Evolutionary conservation across 768 basidiomycete species (phyloP), one percentile per base, ranked within the genome.

Genomic region (Boletus eberwhitei): DNA sequence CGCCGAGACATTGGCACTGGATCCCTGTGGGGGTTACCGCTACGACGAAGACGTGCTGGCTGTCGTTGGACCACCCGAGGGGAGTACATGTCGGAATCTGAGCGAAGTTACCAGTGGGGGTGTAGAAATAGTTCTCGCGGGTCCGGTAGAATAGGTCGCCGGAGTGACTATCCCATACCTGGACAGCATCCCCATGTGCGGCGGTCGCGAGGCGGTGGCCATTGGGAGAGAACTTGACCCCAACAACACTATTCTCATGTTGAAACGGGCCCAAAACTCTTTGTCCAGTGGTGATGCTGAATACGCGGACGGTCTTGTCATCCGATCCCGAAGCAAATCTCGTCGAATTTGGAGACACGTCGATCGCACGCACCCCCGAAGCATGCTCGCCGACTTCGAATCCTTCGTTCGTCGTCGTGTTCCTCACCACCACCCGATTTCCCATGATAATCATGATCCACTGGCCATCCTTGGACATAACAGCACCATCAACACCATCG

Each of bases 291-390:
- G 51, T 41, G 24, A 59, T 50, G 48, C 39, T 50, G 36, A 54
- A 59, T 11, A 59, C 21, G 4, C 36, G 44, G 24, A 50, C 31
- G 0, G 59, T 42, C 35, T 48, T 49, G 22, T 59, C 59, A 8
- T 47, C 58, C 24, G 52, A 59, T 24, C 57, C 58, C 0, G 48
- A 46, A 5, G 38, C 52, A 31, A 59, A 50, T n/a, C 29, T 37
- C 12, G 57, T 59, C 8, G 57, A 59, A 36, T 59, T 38, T 11
- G 56, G 47, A 24, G 58, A 48, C n/a, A 59, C 44, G 14, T 59
- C 58, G 34, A 58, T 35, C 7, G 57, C 49, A 16, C 31, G 37
- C 13, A 60, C 41, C 11, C 21, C n/a, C 12, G 36, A 47, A 8
- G 17, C 2, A 21, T 54, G 48, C 22, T 54, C 50, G 12, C n/a